phyloP scores from a whole-genome alignment of 352 stramenopile genomes.

The Phytophthora foliorum region DNA sequence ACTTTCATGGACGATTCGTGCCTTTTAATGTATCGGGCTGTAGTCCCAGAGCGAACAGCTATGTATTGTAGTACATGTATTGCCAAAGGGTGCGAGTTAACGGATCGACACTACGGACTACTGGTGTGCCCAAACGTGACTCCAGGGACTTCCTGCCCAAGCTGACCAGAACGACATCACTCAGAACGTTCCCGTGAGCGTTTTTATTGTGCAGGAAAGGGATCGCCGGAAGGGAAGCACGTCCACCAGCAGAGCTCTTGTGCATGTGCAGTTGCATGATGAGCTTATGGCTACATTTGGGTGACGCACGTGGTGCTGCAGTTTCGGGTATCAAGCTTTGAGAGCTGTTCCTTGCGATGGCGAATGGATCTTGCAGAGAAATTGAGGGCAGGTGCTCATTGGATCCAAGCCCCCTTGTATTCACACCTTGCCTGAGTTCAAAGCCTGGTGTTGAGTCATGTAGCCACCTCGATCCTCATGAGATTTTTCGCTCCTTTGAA shows the following conservation, averaged over 20 bases:
- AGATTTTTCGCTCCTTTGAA: background rate
- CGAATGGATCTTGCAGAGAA: constrained; percentile 1
- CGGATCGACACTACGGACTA: too few relatives aligned
- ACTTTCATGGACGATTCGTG: background rate
- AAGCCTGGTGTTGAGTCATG: background rate
- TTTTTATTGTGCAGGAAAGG: background rate
- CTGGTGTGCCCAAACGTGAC: background rate
- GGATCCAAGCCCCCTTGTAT: background rate
- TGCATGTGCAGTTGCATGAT: background rate
- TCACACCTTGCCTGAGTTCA: constrained; percentile 1
- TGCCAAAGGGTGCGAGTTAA: background rate
- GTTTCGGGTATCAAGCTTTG: background rate
- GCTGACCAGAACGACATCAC: background rate
- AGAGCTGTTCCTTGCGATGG: background rate
- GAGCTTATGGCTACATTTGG: background rate
- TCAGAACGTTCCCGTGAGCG: background rate
- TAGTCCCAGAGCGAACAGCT: too few relatives aligned
- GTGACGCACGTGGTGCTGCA: background rate
- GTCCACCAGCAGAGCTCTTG: background rate
- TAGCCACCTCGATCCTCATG: constrained; percentile 1
- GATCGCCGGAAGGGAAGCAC: background rate
- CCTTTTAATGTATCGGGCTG: too few relatives aligned
- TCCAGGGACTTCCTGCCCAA: background rate
- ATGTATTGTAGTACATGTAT: background rate
- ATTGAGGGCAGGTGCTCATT: background rate